These are phyloP conservation scores for Amniculicola lignicola DNA, from an alignment of 495 filamentous ascomycete genomes.

Conservation along the genomic window DNA sequence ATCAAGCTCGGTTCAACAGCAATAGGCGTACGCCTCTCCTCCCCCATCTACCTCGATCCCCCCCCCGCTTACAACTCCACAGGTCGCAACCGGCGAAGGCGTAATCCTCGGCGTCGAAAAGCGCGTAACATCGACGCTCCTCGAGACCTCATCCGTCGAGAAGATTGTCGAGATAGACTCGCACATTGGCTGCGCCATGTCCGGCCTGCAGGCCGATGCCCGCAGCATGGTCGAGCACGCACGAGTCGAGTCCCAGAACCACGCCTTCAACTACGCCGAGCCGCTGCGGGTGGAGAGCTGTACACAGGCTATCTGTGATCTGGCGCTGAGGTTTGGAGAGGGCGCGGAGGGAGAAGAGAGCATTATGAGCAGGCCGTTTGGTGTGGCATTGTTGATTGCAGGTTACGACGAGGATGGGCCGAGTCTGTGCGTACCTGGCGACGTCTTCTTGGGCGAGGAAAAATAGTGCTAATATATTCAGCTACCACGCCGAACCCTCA, in stretches of 20 bases:
- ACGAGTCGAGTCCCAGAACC: slow-evolving; percentile 93
- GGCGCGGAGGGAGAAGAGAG: slow-evolving; percentile 96
- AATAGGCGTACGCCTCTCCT: slow-evolving; percentile 67
- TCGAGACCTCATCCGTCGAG: slow-evolving; percentile 95
- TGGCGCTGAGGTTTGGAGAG: slow-evolving; percentile 95
- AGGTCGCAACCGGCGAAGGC: slow-evolving; percentile 87
- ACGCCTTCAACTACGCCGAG: slow-evolving; percentile 96
- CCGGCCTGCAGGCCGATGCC: slow-evolving; percentile 92
- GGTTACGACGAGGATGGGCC: slow-evolving; percentile 97
- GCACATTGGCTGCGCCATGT: slow-evolving; percentile 99
- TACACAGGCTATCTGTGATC: slow-evolving; percentile 96
- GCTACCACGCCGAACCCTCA: slow-evolving; percentile 95
- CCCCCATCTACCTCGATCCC: slow-evolving; percentile 3
- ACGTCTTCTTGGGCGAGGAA: too few relatives aligned
- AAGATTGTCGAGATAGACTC: slow-evolving; percentile 99
- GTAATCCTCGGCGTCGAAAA: slow-evolving; percentile 98
- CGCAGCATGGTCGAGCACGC: slow-evolving; percentile 96
- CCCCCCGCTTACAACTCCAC: slow-evolving; percentile 12
- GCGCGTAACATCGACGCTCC: slow-evolving; percentile 93
- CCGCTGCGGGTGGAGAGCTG: slow-evolving; percentile 91
- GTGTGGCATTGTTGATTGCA: slow-evolving; percentile 93
- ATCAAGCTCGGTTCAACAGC: slow-evolving; percentile 99
- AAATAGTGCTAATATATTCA: slow-evolving; percentile 33
- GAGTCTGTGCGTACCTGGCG: slow-evolving; percentile 61
- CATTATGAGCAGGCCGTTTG: slow-evolving; percentile 95